Evolutionary conservation across 2,329 filamentous ascomycete species (phyloP).

Genomic region (Plenodomus lindquistii): DNA sequence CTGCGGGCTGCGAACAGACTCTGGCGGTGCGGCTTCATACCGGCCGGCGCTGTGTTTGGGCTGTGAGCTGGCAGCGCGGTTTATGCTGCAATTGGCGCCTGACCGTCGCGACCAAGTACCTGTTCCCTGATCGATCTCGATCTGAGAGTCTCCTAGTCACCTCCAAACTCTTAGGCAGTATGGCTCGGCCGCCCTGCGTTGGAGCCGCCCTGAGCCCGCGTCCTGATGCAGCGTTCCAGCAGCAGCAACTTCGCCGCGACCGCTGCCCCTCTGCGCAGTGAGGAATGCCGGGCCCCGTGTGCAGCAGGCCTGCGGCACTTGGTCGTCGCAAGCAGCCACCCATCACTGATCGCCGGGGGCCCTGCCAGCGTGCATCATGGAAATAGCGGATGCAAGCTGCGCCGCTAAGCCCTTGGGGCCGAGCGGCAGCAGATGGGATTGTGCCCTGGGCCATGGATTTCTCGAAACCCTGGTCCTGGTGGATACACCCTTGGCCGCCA

Average conservation of each 20-base stretch:
- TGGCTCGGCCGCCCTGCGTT: not conserved
- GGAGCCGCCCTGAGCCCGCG: too few species aligned
- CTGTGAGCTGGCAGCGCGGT: slow-evolving; percentile 13
- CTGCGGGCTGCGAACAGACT: not conserved
- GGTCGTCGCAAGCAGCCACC: slow-evolving; percentile 3
- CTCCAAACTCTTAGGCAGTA: too few species aligned
- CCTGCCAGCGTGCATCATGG: slow-evolving; percentile 10
- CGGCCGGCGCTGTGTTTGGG: slow-evolving; percentile 4
- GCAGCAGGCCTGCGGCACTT: not conserved
- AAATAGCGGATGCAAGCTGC: not conserved
- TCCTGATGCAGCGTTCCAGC: too few species aligned
- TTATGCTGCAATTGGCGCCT: slow-evolving; percentile 13
- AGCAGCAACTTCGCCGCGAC: too few species aligned
- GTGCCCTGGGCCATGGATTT: slow-evolving; percentile 15
- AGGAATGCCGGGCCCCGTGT: too few species aligned
- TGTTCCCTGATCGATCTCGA: slow-evolving; percentile 12
- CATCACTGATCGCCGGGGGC: slow-evolving; percentile 22
- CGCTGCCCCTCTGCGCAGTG: too few species aligned
- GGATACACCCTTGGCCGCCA: slow-evolving; percentile 10
- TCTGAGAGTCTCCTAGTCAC: slow-evolving; percentile 2
- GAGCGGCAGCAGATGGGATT: slow-evolving; percentile 11
- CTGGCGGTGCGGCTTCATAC: not conserved
- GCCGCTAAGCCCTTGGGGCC: slow-evolving; percentile 13
- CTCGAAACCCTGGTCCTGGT: slow-evolving; percentile 23
- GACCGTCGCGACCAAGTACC: slow-evolving; percentile 3